These are phyloP conservation scores for Vickermania ingenoplastis DNA, from an alignment of 208 protist species.

Conservation along the genomic window DNA sequence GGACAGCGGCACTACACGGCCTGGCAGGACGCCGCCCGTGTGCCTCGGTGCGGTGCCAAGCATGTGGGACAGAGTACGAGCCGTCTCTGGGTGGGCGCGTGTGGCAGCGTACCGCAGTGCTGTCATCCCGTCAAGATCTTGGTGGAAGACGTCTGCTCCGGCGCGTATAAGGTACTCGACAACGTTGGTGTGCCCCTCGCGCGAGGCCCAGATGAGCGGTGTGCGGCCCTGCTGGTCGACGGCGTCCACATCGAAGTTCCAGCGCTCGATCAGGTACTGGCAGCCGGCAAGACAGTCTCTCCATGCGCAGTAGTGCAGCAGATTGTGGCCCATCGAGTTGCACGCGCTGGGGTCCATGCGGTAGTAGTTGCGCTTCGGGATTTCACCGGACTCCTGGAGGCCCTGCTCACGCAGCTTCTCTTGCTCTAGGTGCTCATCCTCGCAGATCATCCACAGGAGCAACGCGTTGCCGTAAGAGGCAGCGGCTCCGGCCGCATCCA, in stretches of 20 bases:
- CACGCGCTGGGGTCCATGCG: conserved; percentile 27
- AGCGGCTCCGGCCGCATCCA: conserved; percentile 53
- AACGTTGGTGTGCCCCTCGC: conserved; percentile 60
- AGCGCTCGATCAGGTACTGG: conserved; percentile 68
- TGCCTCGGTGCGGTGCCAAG: not conserved
- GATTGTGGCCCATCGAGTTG: conserved; percentile 47
- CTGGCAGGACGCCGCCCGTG: not conserved
- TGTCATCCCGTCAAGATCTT: conserved; percentile 44
- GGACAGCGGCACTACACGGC: not conserved
- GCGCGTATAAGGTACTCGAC: conserved; percentile 43
- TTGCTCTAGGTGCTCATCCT: conserved; percentile 12
- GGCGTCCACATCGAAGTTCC: conserved; percentile 30
- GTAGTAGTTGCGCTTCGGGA: conserved; percentile 13
- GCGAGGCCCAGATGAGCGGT: conserved; percentile 66
- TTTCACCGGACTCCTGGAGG: not conserved
- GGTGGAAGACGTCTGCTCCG: conserved; percentile 24
- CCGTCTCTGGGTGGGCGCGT: conserved; percentile 53
- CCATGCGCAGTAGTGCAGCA: conserved; percentile 79
- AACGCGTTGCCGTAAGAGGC: conserved; percentile 37
- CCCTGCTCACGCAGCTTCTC: not conserved
- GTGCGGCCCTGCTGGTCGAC: conserved; percentile 49
- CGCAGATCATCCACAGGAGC: conserved; percentile 47
- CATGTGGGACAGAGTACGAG: conserved; percentile 13
- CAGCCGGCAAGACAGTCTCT: conserved; percentile 37
- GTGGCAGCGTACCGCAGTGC: conserved; percentile 43